Evolutionary conservation across 2,329 filamentous ascomycete species (phyloP).

Genomic region (Phialocephala sp.): DNA sequence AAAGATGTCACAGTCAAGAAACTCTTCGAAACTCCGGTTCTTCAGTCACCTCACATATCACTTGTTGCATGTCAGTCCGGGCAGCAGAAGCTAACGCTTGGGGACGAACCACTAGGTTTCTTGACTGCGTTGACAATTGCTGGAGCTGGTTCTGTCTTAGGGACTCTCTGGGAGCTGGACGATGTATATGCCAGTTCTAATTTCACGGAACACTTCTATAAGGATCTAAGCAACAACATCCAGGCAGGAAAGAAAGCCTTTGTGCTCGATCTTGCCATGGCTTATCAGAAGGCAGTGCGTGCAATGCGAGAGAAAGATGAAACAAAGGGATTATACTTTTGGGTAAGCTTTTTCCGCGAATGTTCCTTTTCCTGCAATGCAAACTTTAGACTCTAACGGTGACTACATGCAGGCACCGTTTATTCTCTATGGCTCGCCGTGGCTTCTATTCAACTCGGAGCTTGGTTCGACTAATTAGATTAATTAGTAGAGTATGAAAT

Average conservation of each 20-base stretch:
- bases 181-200: neutral
- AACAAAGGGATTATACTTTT: slow-evolving; percentile 6
- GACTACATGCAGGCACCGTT: neutral
- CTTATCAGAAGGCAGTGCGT: slow-evolving; percentile 3
- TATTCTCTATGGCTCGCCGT: slow-evolving; percentile 4
- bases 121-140: slow-evolving; percentile 4
- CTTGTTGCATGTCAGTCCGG: slow-evolving; percentile 2
- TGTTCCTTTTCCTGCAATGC: neutral
- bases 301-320: neutral
- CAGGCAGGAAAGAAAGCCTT: neutral
- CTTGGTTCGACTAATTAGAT: neutral
- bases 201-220: slow-evolving; percentile 1
- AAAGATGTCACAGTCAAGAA: slow-evolving; percentile 2
- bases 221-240: neutral
- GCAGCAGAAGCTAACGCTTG: neutral
- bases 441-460: neutral
- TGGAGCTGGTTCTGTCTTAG: neutral
- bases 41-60: slow-evolving; percentile 4
- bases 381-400: neutral
- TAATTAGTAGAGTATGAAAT: neutral
- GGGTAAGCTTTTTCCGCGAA: neutral
- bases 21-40: slow-evolving; percentile 3
- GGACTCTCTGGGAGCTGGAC: slow-evolving; percentile 1
- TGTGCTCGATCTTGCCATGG: neutral
- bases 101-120: slow-evolving; percentile 4